phyloP scores from a whole-genome alignment of 176 grass and related monocot genomes.

The Dendrocalamus sinicus region DNA sequence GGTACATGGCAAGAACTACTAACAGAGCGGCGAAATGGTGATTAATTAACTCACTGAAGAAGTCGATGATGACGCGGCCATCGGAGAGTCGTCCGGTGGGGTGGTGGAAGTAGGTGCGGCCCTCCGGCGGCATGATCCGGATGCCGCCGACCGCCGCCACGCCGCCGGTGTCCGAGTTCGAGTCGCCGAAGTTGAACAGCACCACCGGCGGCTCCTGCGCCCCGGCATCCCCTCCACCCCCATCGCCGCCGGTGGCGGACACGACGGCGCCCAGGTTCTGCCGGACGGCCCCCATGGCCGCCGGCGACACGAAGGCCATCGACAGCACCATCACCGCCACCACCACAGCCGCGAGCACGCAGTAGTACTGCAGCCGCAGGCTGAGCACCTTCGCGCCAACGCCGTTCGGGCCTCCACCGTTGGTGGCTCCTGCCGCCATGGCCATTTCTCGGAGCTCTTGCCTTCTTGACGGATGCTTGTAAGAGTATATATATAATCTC shows the following conservation, averaged over 20 bases:
- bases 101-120: constrained; percentile 66
- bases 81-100: constrained; percentile 82
- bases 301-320: constrained; percentile 47
- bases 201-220: constrained; percentile 35
- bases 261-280: constrained; percentile 49
- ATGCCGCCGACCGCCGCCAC: constrained; percentile 69
- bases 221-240: not conserved
- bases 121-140: constrained; percentile 57
- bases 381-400: constrained; percentile 50
- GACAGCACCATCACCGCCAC: constrained; percentile 54
- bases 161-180: constrained; percentile 89
- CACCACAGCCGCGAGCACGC: constrained; percentile 52
- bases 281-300: constrained; percentile 48
- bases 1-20: not conserved
- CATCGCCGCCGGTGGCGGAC: not conserved
- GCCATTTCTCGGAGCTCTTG: constrained; percentile 15
- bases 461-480: not conserved
- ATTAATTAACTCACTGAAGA: constrained; percentile 73
- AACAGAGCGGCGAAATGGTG: not conserved
- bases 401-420: constrained; percentile 1
- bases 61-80: constrained; percentile 91
- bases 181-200: constrained; percentile 96
- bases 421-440: constrained; percentile 50
- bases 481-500: not conserved
- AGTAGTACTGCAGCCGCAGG: constrained; percentile 63